phyloP scores from a whole-genome alignment of 2,329 filamentous ascomycete species.

The Sporothrix pallida region DNA sequence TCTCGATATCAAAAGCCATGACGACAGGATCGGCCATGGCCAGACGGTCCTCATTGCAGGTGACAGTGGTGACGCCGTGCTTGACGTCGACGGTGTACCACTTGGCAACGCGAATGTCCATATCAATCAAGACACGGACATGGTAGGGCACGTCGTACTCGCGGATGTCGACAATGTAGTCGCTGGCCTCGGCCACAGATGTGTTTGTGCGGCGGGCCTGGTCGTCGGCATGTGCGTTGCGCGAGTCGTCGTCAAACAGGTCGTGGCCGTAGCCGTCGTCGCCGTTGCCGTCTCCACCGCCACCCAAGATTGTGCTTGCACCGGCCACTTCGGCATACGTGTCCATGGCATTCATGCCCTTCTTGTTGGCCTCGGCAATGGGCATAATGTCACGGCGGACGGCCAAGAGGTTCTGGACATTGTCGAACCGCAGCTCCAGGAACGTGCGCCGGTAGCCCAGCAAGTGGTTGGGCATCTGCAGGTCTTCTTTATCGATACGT shows the following conservation, averaged over 20 bases:
- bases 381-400: slow-evolving; percentile 85
- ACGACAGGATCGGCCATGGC: slow-evolving; percentile 95
- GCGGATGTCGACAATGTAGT: slow-evolving; percentile 97
- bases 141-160: slow-evolving; percentile 99
- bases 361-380: slow-evolving; percentile 94
- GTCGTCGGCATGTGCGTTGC: slow-evolving; percentile 68
- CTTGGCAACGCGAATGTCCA: slow-evolving; percentile 93
- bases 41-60: slow-evolving; percentile 83
- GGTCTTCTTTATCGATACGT: slow-evolving; percentile 87
- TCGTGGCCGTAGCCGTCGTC: slow-evolving; percentile 66
- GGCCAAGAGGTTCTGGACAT: slow-evolving; percentile 84
- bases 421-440: slow-evolving; percentile 83
- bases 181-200: slow-evolving; percentile 81
- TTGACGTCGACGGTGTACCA: slow-evolving; percentile 98
- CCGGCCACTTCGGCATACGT: slow-evolving; percentile 95
- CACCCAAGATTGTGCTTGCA: slow-evolving; percentile 68
- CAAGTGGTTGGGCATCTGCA: slow-evolving; percentile 93
- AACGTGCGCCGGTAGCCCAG: slow-evolving; percentile 89
- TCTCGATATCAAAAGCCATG: slow-evolving; percentile 99
- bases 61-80: slow-evolving; percentile 83
- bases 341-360: slow-evolving; percentile 95
- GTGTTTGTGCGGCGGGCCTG: slow-evolving; percentile 22
- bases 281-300: slow-evolving; percentile 49
- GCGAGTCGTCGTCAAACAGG: slow-evolving; percentile 85
- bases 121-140: slow-evolving; percentile 96